phyloP scores from a whole-genome alignment of 1,139 yeast genomes.

The Lodderomyces elongisporus region DNA sequence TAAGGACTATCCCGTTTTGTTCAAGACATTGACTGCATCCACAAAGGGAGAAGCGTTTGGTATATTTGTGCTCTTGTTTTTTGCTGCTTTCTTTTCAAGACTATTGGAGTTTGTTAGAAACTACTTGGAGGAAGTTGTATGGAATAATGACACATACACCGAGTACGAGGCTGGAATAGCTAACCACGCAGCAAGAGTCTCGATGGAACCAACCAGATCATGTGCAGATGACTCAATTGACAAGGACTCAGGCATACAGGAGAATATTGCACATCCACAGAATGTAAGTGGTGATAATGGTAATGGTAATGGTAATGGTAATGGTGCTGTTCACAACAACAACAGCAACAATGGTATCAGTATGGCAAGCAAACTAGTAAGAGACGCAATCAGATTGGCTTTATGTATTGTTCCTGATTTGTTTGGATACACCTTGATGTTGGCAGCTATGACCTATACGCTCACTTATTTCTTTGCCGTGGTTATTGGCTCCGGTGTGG shows the following conservation, averaged over 20 bases:
- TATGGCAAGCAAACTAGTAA: conserved; percentile 26
- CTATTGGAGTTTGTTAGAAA: conserved; percentile 54
- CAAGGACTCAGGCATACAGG: conserved; percentile 5
- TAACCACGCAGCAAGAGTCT: conserved; percentile 6
- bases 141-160: conserved; percentile 37
- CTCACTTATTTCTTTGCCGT: conserved; percentile 68
- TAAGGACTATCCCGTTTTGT: conserved; percentile 55
- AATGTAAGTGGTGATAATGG: neutral
- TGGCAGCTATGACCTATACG: conserved; percentile 70
- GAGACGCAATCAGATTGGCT: conserved; percentile 52
- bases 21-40: conserved; percentile 47
- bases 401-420: conserved; percentile 59
- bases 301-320: neutral
- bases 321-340: neutral
- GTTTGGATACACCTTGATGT: conserved; percentile 67
- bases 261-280: conserved; percentile 4
- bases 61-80: conserved; percentile 56
- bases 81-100: conserved; percentile 52
- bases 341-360: conserved; percentile 9
- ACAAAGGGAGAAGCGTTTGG: conserved; percentile 65
- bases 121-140: conserved; percentile 63
- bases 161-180: conserved; percentile 11
- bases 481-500: conserved; percentile 61
- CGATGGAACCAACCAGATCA: neutral
- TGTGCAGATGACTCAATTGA: conserved; percentile 2